A percentile compares a stretch with the other conserved stretches of the same genome.
These are phyloP conservation scores for Phytophthora hybrid DNA, from an alignment of 352 stramenopile genomes.

Conservation along the genomic window DNA sequence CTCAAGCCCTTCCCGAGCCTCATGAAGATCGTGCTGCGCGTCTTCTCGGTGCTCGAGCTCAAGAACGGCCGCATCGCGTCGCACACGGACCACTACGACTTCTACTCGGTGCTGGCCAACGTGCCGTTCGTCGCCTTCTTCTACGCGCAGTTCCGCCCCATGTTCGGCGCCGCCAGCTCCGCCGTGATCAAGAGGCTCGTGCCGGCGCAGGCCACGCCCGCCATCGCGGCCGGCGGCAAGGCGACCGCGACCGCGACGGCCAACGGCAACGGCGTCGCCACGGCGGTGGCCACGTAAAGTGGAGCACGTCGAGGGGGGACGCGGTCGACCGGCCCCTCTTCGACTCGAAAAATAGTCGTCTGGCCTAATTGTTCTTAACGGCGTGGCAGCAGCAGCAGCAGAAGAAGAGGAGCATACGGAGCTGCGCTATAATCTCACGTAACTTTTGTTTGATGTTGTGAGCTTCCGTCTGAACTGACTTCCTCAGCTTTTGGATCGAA, in stretches of 20 bases:
- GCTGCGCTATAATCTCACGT: slow-evolving; percentile 41
- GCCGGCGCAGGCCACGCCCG: slow-evolving; percentile 35
- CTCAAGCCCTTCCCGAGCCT: slow-evolving; percentile 80
- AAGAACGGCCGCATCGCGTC: slow-evolving; percentile 80
- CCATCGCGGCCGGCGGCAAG: slow-evolving; percentile 27
- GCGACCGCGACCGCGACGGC: slow-evolving; percentile 4
- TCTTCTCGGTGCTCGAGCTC: slow-evolving; percentile 88
- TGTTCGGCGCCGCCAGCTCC: slow-evolving; percentile 75
- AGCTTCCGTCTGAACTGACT: too few species aligned
- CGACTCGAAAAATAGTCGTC: not conserved
- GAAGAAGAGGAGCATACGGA: slow-evolving; percentile 16
- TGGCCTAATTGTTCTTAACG: slow-evolving; percentile 30
- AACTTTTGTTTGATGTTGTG: slow-evolving; percentile 22
- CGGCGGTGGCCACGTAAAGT: slow-evolving; percentile 38
- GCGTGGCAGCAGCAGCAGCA: slow-evolving; percentile 24
- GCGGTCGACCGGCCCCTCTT: not conserved
- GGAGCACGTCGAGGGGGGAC: not conserved
- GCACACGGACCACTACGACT: slow-evolving; percentile 88
- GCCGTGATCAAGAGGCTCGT: slow-evolving; percentile 78
- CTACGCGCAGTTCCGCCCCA: slow-evolving; percentile 80
- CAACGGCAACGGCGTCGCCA: slow-evolving; percentile 20
- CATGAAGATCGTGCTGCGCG: slow-evolving; percentile 75
- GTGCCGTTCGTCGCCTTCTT: slow-evolving; percentile 82
- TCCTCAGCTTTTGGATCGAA: not conserved
- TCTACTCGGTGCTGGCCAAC: slow-evolving; percentile 84